Base-by-base conservation (phyloP, 1,284 basidiomycete genomes). In the Ganoderma sinense region DNA sequence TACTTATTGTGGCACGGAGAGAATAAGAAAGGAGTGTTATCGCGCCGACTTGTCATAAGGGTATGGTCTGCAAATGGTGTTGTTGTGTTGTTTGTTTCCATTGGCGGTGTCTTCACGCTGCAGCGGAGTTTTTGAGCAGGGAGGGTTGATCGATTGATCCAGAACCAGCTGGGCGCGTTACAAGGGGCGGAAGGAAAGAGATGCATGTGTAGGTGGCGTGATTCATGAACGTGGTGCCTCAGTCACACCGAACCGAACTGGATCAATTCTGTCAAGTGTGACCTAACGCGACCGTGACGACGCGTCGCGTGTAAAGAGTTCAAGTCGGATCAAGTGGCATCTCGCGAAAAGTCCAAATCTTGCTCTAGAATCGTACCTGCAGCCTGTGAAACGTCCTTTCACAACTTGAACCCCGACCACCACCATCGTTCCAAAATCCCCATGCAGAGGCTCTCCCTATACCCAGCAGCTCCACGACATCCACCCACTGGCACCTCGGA, bases 231-330 rank as follows among this genome's bases (percentile, higher is more conserved):
- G n/a, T n/a, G n/a, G n/a, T n/a, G n/a, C n/a, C n/a, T n/a, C n/a
- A n/a, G 36, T 10, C 36, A 7, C 2, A 56, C 33, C 55, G 18
- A 56, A 56, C 31, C 23, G 55, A 56, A 56, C 55, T 18, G 55
- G 31, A 33, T 33, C 55, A 31, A 31, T 8, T 55, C 16, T 2
- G 5, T 2, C 4, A 51, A 23, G 11, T 33, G 55, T 56, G 55
- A 56, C 55, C 29, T 31, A 10, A 56, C 55, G 55, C 55, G 55
- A 56, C 31, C 55, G 55, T 56, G 55, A 56, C 55, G 11, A 8
- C 55, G 55, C 55, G 55, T 20, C 55, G 55, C 18, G 55, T 14
- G 55, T 8, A 1, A 7, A 20, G 13, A 56, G 11, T 29, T 10
- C 53, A 4, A 23, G 13, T 55, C 53, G 53, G 13, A 10, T 14